These are phyloP conservation scores for Pezicula rhizophila DNA, from an alignment of 2,329 filamentous ascomycete species.

Conservation along the genomic window DNA sequence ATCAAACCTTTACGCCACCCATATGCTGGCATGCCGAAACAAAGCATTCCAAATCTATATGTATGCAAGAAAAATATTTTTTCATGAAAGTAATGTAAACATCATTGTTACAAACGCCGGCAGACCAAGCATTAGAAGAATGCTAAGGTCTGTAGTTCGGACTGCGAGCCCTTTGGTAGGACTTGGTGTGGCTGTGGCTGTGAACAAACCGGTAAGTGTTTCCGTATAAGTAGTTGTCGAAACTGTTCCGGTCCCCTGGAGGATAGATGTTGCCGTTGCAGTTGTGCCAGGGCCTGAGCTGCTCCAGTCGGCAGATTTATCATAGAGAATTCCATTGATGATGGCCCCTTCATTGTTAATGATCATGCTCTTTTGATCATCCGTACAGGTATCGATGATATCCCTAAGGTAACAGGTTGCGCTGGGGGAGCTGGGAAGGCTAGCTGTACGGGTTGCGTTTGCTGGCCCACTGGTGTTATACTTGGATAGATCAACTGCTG, in stretches of 20 bases:
- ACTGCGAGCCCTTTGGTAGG: constrained; percentile 9
- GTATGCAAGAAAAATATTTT: neutral
- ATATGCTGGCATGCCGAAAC: too few species aligned
- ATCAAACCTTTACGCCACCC: too few species aligned
- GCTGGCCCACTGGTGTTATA: constrained; percentile 53
- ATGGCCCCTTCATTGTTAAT: constrained; percentile 45
- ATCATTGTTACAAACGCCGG: neutral
- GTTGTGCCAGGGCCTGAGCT: constrained; percentile 14
- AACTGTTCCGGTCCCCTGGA: constrained; percentile 6
- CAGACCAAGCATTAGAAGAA: neutral
- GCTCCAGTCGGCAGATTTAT: constrained; percentile 34
- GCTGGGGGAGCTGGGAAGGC: constrained; percentile 39
- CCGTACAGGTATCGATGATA: constrained; percentile 46
- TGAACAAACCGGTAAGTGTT: constrained; percentile 26
- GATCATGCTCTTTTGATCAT: constrained; percentile 43
- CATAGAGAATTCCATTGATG: constrained; percentile 53
- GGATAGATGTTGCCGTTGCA: constrained; percentile 5
- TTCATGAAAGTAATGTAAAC: neutral
- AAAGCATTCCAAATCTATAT: too few species aligned
- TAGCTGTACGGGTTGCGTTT: constrained; percentile 51
- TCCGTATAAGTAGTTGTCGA: constrained; percentile 23
- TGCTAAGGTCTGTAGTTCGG: neutral
- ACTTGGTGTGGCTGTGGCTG: constrained; percentile 25
- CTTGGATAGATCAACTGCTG: constrained; percentile 40
- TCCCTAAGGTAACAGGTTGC: constrained; percentile 58